These are phyloP conservation scores for Fusarium pilosicola DNA, from an alignment of 2,329 filamentous ascomycete genomes.

Conservation along the genomic window DNA sequence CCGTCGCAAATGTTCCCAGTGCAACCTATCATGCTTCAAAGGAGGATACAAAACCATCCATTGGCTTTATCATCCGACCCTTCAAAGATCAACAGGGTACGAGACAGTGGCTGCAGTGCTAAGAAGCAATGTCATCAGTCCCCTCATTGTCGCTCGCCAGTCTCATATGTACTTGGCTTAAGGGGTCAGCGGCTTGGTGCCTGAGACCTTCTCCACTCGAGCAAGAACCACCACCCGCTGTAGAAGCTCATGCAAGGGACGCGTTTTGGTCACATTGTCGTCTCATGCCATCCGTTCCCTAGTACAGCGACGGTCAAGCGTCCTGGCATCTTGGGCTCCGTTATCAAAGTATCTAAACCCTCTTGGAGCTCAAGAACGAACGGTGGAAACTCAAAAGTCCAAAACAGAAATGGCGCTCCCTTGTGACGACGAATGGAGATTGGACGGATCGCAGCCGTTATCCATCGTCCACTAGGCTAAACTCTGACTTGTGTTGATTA, in stretches of 20 bases:
- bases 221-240: conserved; percentile 29
- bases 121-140: conserved; percentile 6
- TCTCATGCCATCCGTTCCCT: conserved; percentile 30
- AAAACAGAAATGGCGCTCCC: conserved; percentile 20
- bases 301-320: conserved; percentile 17
- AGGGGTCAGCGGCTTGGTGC: conserved; percentile 24
- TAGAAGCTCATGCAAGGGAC: conserved; percentile 38
- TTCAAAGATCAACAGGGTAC: not conserved
- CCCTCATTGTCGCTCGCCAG: not conserved
- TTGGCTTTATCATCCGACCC: conserved; percentile 5
- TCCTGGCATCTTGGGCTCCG: conserved; percentile 15
- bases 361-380: conserved; percentile 8
- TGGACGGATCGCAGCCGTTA: conserved; percentile 13
- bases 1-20: not conserved
- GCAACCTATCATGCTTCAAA: conserved; percentile 23
- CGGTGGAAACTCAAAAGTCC: conserved; percentile 33
- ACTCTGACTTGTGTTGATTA: not conserved
- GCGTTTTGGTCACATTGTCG: conserved; percentile 28
- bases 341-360: conserved; percentile 14
- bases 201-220: conserved; percentile 29
- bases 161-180: conserved; percentile 10
- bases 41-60: conserved; percentile 3
- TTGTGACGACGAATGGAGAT: conserved; percentile 19
- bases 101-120: not conserved
- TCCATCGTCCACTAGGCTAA: conserved; percentile 3